Conservation (phyloP, 2,329 filamentous ascomycete species). For the Cladosporium austrohemisphaericum region DNA sequence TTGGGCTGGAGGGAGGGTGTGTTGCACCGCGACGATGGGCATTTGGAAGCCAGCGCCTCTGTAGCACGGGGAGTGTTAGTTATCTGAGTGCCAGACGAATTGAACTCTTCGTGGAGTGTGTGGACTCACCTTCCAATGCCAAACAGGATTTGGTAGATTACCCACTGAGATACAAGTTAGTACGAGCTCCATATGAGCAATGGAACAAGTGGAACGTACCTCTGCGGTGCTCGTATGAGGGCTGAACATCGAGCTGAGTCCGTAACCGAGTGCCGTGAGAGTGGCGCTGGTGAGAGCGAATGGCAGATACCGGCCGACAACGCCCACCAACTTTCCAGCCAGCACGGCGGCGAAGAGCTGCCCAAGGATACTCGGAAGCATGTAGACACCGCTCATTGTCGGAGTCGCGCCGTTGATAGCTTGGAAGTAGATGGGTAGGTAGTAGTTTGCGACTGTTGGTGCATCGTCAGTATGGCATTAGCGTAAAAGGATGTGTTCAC, state of each 20-base stretch:
- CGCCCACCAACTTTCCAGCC: conserved; percentile 17
- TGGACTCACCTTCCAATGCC: conserved; percentile 40
- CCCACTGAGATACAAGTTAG: no score
- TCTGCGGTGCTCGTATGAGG: conserved; percentile 36
- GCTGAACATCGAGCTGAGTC: conserved; percentile 33
- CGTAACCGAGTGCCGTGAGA: conserved; percentile 21
- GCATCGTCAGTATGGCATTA: not conserved
- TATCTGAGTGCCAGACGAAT: not conserved
- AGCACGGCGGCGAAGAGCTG: conserved; percentile 21
- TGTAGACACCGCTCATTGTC: conserved; percentile 37
- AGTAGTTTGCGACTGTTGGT: conserved; percentile 27
- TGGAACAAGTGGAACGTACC: no score
- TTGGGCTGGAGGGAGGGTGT: conserved; percentile 22
- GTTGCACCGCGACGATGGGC: conserved; percentile 31
- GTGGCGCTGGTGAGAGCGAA: conserved; percentile 18
- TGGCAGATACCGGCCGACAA: conserved; percentile 19
- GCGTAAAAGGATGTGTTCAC: no score
- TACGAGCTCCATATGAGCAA: no score
- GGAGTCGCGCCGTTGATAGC: conserved; percentile 36
- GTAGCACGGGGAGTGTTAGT: no score
- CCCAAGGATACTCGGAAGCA: conserved; percentile 36
- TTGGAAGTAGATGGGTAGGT: conserved; percentile 42
- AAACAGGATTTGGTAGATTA: conserved; percentile 51
- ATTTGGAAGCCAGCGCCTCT: conserved; percentile 12
- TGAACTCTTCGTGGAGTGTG: not conserved